Conservation (phyloP, 768 basidiomycete genomes). For the Tulasnella sp. region DNA sequence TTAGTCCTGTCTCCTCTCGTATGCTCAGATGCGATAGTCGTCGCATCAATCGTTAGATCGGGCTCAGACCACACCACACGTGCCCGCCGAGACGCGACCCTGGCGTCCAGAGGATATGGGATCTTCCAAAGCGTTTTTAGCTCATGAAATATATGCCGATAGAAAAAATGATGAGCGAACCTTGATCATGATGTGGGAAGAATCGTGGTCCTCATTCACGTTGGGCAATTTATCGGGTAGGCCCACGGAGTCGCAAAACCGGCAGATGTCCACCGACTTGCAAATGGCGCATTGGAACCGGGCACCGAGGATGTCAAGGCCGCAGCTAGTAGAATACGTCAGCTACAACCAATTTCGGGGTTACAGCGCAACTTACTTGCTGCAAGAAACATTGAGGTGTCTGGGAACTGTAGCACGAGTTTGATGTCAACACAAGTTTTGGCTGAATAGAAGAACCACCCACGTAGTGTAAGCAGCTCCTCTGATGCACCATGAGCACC, state of each 20-base stretch:
- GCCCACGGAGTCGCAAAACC: slow-evolving; percentile 81
- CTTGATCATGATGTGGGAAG: slow-evolving; percentile 92
- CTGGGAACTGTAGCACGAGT: slow-evolving; percentile 43
- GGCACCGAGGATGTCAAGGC: slow-evolving; percentile 83
- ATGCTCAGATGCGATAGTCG: slow-evolving; percentile 29
- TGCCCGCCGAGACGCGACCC: slow-evolving; percentile 64
- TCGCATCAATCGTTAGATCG: slow-evolving; percentile 56
- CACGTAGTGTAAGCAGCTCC: slow-evolving; percentile 18
- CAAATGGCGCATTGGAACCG: slow-evolving; percentile 90
- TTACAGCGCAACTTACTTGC: slow-evolving; percentile 49
- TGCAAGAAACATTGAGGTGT: slow-evolving; percentile 75
- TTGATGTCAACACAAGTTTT: neutral
- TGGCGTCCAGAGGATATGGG: slow-evolving; percentile 74
- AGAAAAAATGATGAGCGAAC: slow-evolving; percentile 31
- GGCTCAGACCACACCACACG: slow-evolving; percentile 67
- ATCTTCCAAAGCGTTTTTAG: slow-evolving; percentile 51
- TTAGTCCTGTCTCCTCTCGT: slow-evolving; percentile 28
- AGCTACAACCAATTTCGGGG: neutral
- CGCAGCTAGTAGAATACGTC: slow-evolving; percentile 43
- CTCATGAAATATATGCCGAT: neutral
- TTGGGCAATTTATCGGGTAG: slow-evolving; percentile 55
- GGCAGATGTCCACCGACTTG: slow-evolving; percentile 72
- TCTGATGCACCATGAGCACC: slow-evolving; percentile 9
- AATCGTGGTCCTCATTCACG: slow-evolving; percentile 69
- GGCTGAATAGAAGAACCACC: neutral